Evolutionary conservation across 148 eudicot species (phyloP), one percentile per base, ranked within the genome.

Genomic region (Amaranthus hypochondriacus): DNA sequence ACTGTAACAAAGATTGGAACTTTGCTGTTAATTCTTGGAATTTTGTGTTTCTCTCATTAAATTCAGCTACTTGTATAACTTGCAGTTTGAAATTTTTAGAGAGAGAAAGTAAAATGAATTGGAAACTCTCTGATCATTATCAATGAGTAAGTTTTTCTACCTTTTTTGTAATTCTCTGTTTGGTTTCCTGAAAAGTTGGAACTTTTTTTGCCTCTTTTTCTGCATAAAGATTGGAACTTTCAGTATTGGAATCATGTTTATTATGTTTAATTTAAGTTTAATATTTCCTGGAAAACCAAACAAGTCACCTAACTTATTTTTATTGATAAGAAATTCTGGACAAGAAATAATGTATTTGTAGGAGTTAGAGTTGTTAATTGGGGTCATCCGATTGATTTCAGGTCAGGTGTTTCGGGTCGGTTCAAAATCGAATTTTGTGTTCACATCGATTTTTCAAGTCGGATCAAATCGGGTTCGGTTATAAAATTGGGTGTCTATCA

Each of bases 261-360:
- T 42, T 76, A 44, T 51, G 44, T n/a, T 39, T 39, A 61, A 13
- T 5, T 14, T 50, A 48, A 5, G 75, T 8, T 28, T 18, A 3
- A 43, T 49, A 7, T 65, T 28, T 28, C 63, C 28, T 47, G 43
- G 48, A 15, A 53, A 69, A 70, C 60, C 57, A 80, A 75, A 65
- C 73, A 78, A 58, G 18, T 15, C 11, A 28, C 48, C 39, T 47
- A 62, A 73, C 69, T 68, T 14, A 42, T 59, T 67, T 63, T 68
- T 14, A 42, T 59, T 67, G 68, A 48, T 14, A 66, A 7, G 44
- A 65, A 48, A 77, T 51, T 71, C 51, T 68, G 62, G 69, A 43
- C 69, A 70, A 11, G 60, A 74, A 74, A 68, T 73, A 18, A 56
- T 28, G 64, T 56, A 43, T 6, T 18, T 15, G 21, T 53, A 48